Evolutionary conservation across 768 basidiomycete genomes (phyloP), one percentile per base, ranked within the genome.

Genomic region (Mycena rosella): DNA sequence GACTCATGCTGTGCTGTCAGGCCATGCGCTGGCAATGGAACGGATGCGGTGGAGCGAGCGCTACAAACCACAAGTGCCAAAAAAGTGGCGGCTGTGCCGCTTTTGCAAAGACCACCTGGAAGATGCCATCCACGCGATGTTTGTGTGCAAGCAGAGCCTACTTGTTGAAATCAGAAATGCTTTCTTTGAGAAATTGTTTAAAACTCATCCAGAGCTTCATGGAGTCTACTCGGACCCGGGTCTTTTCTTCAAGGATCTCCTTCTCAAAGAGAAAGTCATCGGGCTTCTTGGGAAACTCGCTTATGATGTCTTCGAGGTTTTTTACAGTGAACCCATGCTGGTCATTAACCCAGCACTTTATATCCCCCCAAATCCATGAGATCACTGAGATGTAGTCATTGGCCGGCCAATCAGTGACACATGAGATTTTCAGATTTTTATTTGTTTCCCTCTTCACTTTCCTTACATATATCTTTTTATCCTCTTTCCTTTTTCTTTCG

Each of bases 201-300:
- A 29, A 22, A 54, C 52, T n/a, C n/a, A n/a, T 13, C 52, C 52
- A 10, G 52, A 54, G 20, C 52, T 54, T n/a, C 52, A 22, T 20
- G 52, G 52, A 36, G 30, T 38, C n/a, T 30, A 36, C 32, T 54
- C 34, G 15, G 52, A 54, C 52, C 52, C 52, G 8, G 34, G 52
- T n/a, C 20, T 54, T 15, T 54, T 54, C n/a, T 54, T 52, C 51
- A 32, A 52, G 22, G 51, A 52, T 22, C 36, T 61, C 22, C 49
- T 61, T 1, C 24, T 61, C 20, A 61, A 61, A 10, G 34, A 26
- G 15, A 26, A 61, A 30, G 52, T 32, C 3, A 52, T 61, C 20
- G 60, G 60, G 14, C 36, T 61, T 34, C 48, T 61, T 15, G 48
- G 36, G 7, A 61, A 61, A 32, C 10, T 61, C 20, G 60, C 49